phyloP scores from a whole-genome alignment of 2,329 filamentous ascomycete species.

The Epichloe aotearoae region DNA sequence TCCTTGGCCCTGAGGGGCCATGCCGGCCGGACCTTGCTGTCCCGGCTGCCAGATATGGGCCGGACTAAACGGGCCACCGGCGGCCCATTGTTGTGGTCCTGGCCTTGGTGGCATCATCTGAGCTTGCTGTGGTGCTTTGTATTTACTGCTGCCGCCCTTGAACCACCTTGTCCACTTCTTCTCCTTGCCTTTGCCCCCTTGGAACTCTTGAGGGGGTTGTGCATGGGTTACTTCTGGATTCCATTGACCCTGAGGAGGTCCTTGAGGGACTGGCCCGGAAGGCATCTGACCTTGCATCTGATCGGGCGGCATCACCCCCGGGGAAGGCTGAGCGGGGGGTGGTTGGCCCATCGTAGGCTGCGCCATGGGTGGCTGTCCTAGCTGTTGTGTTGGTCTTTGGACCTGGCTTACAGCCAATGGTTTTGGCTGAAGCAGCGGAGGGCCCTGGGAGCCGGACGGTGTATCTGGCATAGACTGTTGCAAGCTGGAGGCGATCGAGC shows the following conservation, averaged over 20 bases:
- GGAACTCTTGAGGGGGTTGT: not conserved
- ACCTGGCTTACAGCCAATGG: not conserved
- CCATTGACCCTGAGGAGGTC: not conserved
- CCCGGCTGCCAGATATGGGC: constrained; percentile 4
- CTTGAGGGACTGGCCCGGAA: not conserved
- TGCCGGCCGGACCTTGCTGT: constrained; percentile 2
- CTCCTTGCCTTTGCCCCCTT: constrained; percentile 11
- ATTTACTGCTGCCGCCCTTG: constrained; percentile 9
- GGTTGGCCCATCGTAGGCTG: not conserved
- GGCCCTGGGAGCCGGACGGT: not conserved
- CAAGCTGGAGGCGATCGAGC: constrained; percentile 1
- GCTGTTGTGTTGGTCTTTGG: not conserved
- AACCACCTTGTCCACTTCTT: constrained; percentile 19
- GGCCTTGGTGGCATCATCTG: constrained; percentile 3
- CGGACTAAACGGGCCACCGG: constrained; percentile 1
- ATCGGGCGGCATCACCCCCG: no score
- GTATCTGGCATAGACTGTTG: not conserved
- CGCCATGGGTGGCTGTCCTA: not conserved
- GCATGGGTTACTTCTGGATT: not conserved
- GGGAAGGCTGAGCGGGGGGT: no score
- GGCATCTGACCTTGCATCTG: not conserved
- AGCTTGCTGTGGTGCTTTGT: constrained; percentile 1
- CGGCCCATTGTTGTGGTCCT: constrained; percentile 1
- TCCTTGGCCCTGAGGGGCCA: not conserved
- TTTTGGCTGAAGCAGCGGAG: not conserved